Evolutionary conservation across 805 yeast species (phyloP), one percentile per base, ranked within the genome.

Genomic region (Saturnispora bothae): DNA sequence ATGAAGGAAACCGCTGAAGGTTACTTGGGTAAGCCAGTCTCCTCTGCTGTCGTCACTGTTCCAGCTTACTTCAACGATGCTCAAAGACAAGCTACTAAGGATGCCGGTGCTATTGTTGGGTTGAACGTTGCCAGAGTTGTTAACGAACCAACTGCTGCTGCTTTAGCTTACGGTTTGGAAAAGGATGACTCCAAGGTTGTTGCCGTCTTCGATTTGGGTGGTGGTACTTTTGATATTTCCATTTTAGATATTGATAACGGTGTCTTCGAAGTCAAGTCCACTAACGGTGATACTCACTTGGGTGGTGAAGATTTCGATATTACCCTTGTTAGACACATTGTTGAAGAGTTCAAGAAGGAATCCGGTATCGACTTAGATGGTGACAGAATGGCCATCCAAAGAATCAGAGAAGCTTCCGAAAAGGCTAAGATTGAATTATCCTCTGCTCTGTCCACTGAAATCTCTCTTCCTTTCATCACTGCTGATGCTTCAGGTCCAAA

Each of bases 1-100:
- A 88, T 86, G 96, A 88, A 86, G 78, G 96, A 88, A 71, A 88
- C 96, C 50, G 96, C 96, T 49, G 95, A 85, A 66, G 78, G 83
- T 47, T 80, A 82, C 71, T 69, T 85, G 52, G 92, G 94, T 65
- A 85, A 84, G 73, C 57, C 78, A 32, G 89, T 79, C 52, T 77
- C 75, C 69, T 82, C 84, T 62, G 95, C 96, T 44, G 94, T 82
- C 49, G 94, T 82, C 49, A 82, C 94, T 36, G 88, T 85, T 49
- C 94, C 94, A 46, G 94, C 94, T 45, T 82, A 82, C 67, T 82
- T 82, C 71, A 82, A 82, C 66, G 94, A 82, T 63, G 83, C 94
- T 48, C 94, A 82, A 69, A 77, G 94, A 66, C 94, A 83, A 67
- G 94, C 94, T 50, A 82, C 94, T 61, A 86, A 86, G 71, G 95